Conservation (phyloP, 352 stramenopile species). For the Globisporangium camurandrum region DNA sequence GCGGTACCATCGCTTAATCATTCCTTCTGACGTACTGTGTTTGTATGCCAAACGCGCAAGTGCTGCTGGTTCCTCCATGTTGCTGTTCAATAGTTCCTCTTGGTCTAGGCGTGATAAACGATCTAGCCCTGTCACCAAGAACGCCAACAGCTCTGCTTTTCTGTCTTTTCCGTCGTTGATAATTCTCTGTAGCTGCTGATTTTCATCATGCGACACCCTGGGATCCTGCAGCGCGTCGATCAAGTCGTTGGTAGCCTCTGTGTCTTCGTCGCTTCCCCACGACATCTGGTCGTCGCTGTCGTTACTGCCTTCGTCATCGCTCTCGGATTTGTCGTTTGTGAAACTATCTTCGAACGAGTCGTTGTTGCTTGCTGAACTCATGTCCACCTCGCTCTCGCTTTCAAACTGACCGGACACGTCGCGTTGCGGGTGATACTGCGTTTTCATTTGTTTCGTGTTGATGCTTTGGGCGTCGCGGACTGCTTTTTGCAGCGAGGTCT, state of each 20-base stretch:
- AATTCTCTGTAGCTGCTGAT: neutral
- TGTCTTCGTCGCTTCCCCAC: neutral
- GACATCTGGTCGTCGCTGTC: no score
- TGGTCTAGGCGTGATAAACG: no score
- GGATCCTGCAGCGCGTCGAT: no score
- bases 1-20: no score
- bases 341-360: neutral
- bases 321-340: neutral
- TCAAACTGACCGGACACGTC: neutral
- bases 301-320: neutral
- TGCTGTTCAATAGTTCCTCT: no score
- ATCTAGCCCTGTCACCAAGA: no score
- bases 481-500: neutral
- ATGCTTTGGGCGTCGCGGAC: neutral
- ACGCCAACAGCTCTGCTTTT: neutral
- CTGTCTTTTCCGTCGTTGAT: neutral
- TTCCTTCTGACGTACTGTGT: no score
- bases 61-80: no score
- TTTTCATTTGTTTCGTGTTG: neutral
- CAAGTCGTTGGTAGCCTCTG: neutral
- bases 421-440: neutral
- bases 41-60: no score
- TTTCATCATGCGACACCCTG: neutral
- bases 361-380: neutral
- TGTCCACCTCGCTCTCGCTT: neutral